These are phyloP conservation scores for Dalechampia spathulata DNA, from an alignment of 441 rosid species.

Conservation along the genomic window DNA sequence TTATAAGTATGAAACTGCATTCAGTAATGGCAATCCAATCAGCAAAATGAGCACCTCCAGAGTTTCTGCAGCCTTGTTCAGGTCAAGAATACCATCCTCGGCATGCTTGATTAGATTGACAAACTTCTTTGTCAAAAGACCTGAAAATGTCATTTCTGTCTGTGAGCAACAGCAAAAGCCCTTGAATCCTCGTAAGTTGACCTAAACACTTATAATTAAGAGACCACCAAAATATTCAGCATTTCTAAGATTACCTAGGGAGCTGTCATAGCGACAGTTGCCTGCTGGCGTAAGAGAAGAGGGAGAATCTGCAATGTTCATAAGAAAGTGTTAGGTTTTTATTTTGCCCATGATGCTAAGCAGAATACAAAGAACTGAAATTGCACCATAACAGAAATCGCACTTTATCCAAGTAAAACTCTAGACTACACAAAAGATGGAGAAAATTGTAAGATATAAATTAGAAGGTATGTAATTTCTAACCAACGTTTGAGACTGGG, in stretches of 20 bases:
- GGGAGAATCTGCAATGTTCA: constrained; percentile 58
- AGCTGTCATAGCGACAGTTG: constrained; percentile 90
- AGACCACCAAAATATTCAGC: background rate
- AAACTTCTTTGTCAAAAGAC: constrained; percentile 85
- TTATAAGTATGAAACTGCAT: background rate
- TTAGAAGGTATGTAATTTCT: constrained; percentile 11
- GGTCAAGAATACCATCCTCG: constrained; percentile 80
- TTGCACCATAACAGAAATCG: no score
- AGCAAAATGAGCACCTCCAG: constrained; percentile 50
- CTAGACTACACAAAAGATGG: no score
- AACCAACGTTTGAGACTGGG: constrained; percentile 60
- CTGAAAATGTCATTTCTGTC: constrained; percentile 32
- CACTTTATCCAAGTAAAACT: no score
- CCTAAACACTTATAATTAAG: background rate
- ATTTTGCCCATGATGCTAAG: constrained; percentile 4
- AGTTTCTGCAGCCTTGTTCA: constrained; percentile 83
- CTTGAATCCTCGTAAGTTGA: background rate
- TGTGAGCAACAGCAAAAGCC: constrained; percentile 9
- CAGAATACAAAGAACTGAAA: constrained; percentile 1
- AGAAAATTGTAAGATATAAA: background rate
- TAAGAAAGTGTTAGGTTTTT: constrained; percentile 16
- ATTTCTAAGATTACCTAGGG: constrained; percentile 50
- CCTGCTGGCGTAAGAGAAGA: constrained; percentile 66
- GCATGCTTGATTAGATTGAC: constrained; percentile 68
- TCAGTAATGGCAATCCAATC: constrained; percentile 3